Conservation (phyloP, 2,329 filamentous ascomycete genomes). For the Atkinsonella texensis region DNA sequence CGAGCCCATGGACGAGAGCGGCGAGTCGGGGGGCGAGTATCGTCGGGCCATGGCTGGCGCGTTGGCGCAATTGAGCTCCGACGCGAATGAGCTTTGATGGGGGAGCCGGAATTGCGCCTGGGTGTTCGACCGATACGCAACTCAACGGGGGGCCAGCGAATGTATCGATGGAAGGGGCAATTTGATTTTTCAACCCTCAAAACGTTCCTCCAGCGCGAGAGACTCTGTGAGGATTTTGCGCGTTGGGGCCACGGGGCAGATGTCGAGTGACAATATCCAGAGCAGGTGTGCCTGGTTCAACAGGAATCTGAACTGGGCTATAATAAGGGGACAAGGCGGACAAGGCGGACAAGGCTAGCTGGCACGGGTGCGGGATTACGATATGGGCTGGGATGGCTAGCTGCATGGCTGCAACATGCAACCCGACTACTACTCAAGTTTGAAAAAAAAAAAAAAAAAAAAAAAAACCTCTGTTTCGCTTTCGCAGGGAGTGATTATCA, state of each 20-base stretch:
- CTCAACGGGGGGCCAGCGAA: not conserved
- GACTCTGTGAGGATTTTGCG: not conserved
- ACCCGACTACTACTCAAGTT: too few species aligned
- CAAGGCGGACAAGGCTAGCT: too few species aligned
- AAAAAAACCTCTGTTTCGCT: too few species aligned
- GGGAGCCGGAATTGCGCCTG: not conserved
- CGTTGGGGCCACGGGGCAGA: conserved; percentile 1
- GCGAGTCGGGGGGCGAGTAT: conserved; percentile 31
- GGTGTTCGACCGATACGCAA: not conserved
- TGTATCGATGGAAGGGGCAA: too few species aligned
- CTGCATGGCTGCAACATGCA: too few species aligned
- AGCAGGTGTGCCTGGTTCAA: not conserved
- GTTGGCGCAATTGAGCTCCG: conserved; percentile 3
- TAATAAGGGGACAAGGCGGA: conserved; percentile 1
- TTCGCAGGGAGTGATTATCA: too few species aligned
- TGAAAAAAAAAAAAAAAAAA: too few species aligned
- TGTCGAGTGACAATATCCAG: not conserved
- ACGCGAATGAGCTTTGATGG: not conserved
- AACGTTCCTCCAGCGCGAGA: not conserved
- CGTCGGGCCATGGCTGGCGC: conserved; percentile 23
- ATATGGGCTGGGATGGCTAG: too few species aligned
- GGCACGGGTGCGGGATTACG: too few species aligned
- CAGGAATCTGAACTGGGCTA: not conserved
- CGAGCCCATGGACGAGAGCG: conserved; percentile 34
- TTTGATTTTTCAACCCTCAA: not conserved